phyloP scores from a whole-genome alignment of 306 rosid species.

The Trifolium pratense region DNA sequence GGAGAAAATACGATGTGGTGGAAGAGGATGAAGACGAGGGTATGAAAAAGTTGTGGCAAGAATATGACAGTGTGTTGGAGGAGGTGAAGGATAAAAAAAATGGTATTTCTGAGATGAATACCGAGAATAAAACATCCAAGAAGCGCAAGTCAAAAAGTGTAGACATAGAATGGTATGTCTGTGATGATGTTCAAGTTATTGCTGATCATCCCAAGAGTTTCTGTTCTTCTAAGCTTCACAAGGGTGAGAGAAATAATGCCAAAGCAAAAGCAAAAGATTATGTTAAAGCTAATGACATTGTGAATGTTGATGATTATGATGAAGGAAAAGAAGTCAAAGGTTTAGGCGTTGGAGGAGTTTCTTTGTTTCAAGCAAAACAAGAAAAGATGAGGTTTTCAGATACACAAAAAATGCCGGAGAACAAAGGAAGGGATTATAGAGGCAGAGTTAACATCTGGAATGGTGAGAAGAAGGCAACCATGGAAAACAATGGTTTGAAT shows the following conservation, averaged over 20 bases:
- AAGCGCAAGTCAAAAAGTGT: not conserved
- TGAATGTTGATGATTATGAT: not conserved
- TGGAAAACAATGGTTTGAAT: not conserved
- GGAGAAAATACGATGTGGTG: too few species aligned
- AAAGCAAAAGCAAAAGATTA: not conserved
- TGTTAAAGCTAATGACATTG: not conserved
- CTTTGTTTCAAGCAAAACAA: not conserved
- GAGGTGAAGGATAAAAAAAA: not conserved
- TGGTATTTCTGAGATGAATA: not conserved
- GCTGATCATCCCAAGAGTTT: too few species aligned
- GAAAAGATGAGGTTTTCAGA: not conserved
- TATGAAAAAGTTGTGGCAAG: too few species aligned
- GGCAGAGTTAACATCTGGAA: too few species aligned
- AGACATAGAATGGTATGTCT: not conserved
- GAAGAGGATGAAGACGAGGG: too few species aligned
- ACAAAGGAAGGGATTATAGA: not conserved
- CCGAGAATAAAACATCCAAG: not conserved
- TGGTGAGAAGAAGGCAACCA: not conserved
- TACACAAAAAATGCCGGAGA: not conserved
- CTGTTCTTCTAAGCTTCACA: too few species aligned
- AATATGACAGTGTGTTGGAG: not conserved
- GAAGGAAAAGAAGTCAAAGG: not conserved
- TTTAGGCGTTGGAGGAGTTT: not conserved
- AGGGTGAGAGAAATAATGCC: not conserved
- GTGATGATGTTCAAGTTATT: not conserved